Conservation (phyloP, 163 green algal species). For the Scenedesmus sp. region DNA sequence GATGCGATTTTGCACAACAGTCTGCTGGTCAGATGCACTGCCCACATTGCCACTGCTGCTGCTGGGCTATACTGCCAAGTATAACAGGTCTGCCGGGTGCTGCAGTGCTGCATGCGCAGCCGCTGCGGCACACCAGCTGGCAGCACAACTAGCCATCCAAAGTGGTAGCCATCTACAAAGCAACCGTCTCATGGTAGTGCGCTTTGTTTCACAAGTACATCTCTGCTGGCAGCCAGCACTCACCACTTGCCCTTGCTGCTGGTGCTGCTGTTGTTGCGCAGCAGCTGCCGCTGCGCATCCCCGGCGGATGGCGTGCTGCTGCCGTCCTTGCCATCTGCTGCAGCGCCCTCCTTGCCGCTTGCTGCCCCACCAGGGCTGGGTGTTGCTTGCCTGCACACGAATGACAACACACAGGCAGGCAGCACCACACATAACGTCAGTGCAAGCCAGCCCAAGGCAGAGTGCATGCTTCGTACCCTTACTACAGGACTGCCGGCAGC, state of each 20-base stretch:
- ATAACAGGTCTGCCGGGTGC: background rate
- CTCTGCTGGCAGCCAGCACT: background rate
- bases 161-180: too few species aligned
- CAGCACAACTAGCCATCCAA: background rate
- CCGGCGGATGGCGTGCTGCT: background rate
- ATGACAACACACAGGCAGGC: background rate
- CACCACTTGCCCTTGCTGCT: constrained; percentile 42
- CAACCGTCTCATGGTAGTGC: background rate
- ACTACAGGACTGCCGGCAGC: background rate
- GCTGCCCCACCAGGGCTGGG: background rate
- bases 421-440: background rate
- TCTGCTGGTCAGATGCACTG: background rate
- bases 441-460: too few species aligned
- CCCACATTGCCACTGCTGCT: too few species aligned
- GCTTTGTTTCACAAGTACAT: background rate
- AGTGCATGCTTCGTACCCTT: too few species aligned
- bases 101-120: background rate
- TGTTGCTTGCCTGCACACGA: background rate
- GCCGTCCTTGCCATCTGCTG: background rate
- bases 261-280: constrained; percentile 1
- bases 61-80: too few species aligned
- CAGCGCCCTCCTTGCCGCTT: background rate
- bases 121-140: background rate
- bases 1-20: background rate
- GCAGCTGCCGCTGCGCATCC: background rate